Percentiles rank a stretch among this genome's conserved stretches.
Evolutionary conservation across 805 yeast genomes (phyloP).

Genomic region (Pichia insulana): DNA sequence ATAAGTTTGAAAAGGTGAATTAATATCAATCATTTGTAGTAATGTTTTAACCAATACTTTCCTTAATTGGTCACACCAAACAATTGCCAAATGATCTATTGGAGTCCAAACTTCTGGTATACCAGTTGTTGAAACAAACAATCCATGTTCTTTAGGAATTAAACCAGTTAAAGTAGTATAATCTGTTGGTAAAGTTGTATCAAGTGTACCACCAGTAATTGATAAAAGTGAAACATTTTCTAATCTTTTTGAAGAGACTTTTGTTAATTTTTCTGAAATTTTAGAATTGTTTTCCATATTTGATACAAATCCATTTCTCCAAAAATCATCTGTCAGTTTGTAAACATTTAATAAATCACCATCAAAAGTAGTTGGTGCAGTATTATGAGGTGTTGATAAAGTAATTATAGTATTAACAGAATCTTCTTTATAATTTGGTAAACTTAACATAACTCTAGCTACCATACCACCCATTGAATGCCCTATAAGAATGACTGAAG

Average conservation of each 20-base stretch:
- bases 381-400: constrained; percentile 84
- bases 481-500: constrained; percentile 70
- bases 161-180: constrained; percentile 68
- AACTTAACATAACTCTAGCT: constrained; percentile 71
- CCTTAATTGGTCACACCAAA: constrained; percentile 91
- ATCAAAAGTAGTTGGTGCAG: constrained; percentile 89
- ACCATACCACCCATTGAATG: constrained; percentile 99
- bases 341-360: constrained; percentile 75
- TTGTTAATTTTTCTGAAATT: constrained; percentile 9
- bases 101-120: constrained; percentile 92
- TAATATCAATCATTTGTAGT: constrained; percentile 48
- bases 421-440: constrained; percentile 62
- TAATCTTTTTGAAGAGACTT: constrained; percentile 39
- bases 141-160: constrained; percentile 68
- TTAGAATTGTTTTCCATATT: constrained; percentile 8
- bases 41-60: constrained; percentile 50
- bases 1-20: constrained; percentile 40
- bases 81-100: constrained; percentile 88
- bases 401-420: constrained; percentile 82
- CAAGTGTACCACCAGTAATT: constrained; percentile 81
- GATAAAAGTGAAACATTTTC: constrained; percentile 64
- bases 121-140: constrained; percentile 76
- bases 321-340: constrained; percentile 64
- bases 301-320: constrained; percentile 54
- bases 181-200: constrained; percentile 80